Evolutionary conservation across 2,329 filamentous ascomycete species (phyloP).

Genomic region (Colletotrichum phormii): DNA sequence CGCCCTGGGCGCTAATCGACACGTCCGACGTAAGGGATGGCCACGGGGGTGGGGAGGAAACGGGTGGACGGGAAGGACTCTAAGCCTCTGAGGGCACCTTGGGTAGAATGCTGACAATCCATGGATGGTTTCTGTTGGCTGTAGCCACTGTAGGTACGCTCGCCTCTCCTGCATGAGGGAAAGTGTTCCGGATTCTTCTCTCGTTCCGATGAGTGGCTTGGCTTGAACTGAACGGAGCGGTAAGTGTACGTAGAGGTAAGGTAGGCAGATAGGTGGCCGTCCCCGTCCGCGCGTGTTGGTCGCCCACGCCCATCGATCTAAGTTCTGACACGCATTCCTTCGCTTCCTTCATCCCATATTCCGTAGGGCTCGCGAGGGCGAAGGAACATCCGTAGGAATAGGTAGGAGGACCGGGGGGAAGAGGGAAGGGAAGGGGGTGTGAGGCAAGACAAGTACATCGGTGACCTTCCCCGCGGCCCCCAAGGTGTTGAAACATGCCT

Average conservation of each 20-base stretch:
- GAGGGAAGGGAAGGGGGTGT: neutral
- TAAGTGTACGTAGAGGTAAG: neutral
- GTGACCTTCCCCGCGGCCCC: neutral
- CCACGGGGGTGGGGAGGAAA: neutral
- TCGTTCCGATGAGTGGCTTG: neutral
- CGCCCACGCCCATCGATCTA: neutral
- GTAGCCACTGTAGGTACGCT: neutral
- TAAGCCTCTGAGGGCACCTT: neutral
- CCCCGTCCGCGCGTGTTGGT: neutral
- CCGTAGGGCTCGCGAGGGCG: neutral
- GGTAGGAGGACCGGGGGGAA: neutral
- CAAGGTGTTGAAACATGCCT: neutral
- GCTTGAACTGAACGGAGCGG: neutral
- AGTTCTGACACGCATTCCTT: neutral
- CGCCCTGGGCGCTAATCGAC: slow-evolving; percentile 14
- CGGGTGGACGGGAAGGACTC: neutral
- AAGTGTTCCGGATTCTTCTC: neutral
- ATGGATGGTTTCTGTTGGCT: neutral
- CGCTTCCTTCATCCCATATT: neutral
- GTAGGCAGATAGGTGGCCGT: neutral
- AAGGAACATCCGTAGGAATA: neutral
- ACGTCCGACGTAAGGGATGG: neutral
- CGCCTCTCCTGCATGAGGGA: neutral
- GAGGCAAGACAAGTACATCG: neutral
- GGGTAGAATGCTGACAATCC: neutral